phyloP scores from a whole-genome alignment of 495 filamentous ascomycete species.

The Aspergillus nidulans region DNA sequence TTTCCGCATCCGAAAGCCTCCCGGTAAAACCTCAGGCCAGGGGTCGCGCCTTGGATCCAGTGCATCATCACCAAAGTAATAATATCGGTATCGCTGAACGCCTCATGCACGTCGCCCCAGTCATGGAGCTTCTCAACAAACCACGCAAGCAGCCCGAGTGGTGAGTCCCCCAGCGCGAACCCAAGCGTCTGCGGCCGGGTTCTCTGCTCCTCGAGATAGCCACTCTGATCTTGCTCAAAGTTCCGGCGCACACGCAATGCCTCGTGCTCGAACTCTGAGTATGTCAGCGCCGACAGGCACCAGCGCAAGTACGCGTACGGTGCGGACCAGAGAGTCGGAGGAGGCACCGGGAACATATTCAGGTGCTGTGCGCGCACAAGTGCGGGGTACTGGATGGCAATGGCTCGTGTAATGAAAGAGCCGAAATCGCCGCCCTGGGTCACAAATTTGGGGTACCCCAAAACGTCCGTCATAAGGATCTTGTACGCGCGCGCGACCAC shows the following conservation, averaged over 20 bases:
- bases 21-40: too few species aligned
- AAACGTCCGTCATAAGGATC: not conserved
- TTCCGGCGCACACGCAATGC: too few species aligned
- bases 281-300: too few species aligned
- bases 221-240: too few species aligned
- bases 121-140: slow-evolving; percentile 51
- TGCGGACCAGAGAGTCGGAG: slow-evolving; percentile 30
- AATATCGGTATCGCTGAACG: too few species aligned
- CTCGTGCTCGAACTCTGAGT: too few species aligned
- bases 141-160: slow-evolving; percentile 50
- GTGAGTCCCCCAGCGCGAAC: slow-evolving; percentile 48
- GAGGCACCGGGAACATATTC: slow-evolving; percentile 34
- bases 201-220: slow-evolving; percentile 42
- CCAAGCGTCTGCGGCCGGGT: slow-evolving; percentile 49
- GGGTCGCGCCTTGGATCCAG: too few species aligned
- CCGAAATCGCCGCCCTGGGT: not conserved
- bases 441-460: not conserved
- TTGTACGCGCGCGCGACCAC: not conserved
- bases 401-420: not conserved
- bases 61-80: too few species aligned
- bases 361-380: slow-evolving; percentile 22
- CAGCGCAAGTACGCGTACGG: too few species aligned
- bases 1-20: too few species aligned
- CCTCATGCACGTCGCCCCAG: slow-evolving; percentile 50
- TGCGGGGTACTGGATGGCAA: not conserved